A percentile compares a stretch with the other conserved stretches of the same genome.
phyloP scores from a whole-genome alignment of 176 grass and related monocot species.

The Themeda triandra region DNA sequence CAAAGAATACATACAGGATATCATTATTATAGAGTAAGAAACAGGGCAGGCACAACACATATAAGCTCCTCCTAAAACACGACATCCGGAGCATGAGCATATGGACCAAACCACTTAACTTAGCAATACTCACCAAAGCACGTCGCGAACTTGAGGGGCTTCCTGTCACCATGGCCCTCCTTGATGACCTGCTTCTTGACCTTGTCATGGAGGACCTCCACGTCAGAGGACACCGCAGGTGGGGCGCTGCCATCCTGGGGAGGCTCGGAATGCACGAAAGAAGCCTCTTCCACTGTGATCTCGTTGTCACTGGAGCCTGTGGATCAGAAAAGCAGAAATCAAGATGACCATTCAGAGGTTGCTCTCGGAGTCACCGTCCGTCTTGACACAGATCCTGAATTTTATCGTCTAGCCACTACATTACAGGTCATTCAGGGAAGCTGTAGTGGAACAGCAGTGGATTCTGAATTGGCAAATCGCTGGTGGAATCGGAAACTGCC shows the following conservation, averaged over 20 bases:
- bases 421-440: too few relatives aligned
- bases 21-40: not conserved
- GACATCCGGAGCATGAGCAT: not conserved
- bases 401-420: not conserved
- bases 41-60: not conserved
- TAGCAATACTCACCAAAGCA: constrained; percentile 54
- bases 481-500: not conserved
- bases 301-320: constrained; percentile 46
- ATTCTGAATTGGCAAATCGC: not conserved
- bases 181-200: constrained; percentile 90
- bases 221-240: constrained; percentile 48
- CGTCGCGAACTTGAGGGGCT: constrained; percentile 62
- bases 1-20: not conserved
- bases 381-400: not conserved
- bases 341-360: not conserved
- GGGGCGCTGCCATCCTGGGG: constrained; percentile 56
- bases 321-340: not conserved
- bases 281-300: constrained; percentile 64
- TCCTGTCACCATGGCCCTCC: constrained; percentile 63
- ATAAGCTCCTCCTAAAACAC: not conserved
- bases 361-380: not conserved
- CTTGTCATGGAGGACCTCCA: constrained; percentile 72
- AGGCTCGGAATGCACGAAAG: constrained; percentile 62
- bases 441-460: not conserved
- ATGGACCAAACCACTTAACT: not conserved